A percentile compares a stretch with the other conserved stretches of the same genome.
phyloP scores from a whole-genome alignment of 345 rosid genomes.

The Barbarea vulgaris region DNA sequence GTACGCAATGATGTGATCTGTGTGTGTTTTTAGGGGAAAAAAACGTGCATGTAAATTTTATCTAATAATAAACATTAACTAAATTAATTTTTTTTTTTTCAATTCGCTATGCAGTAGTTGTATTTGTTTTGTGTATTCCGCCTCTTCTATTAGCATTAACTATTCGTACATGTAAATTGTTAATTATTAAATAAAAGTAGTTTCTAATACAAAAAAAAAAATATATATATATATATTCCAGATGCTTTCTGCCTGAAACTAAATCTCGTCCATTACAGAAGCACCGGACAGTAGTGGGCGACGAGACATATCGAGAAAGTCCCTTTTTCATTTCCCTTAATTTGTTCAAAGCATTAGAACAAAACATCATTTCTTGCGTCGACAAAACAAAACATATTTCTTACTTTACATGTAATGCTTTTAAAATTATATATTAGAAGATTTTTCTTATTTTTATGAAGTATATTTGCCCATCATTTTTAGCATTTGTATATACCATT shows the following conservation, averaged over 20 bases:
- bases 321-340: constrained; percentile 6
- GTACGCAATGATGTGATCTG: not conserved
- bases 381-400: no score
- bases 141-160: not conserved
- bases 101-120: not conserved
- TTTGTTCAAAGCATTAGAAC: constrained; percentile 18
- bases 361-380: constrained; percentile 31
- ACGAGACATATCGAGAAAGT: constrained; percentile 30
- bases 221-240: not conserved
- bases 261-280: constrained; percentile 24
- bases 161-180: not conserved
- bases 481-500: not conserved
- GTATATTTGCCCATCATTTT: not conserved
- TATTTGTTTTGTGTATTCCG: not conserved
- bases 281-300: constrained; percentile 22
- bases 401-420: not conserved
- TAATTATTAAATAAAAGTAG: not conserved
- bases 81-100: not conserved
- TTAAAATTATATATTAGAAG: no score
- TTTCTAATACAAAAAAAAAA: not conserved
- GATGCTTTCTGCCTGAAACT: not conserved
- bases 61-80: not conserved
- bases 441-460: not conserved
- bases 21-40: not conserved
- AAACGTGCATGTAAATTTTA: not conserved